Percentiles rank a stretch among this genome's conserved stretches.
Conservation (phyloP, 345 rosid species). For the Salix purpurea region DNA sequence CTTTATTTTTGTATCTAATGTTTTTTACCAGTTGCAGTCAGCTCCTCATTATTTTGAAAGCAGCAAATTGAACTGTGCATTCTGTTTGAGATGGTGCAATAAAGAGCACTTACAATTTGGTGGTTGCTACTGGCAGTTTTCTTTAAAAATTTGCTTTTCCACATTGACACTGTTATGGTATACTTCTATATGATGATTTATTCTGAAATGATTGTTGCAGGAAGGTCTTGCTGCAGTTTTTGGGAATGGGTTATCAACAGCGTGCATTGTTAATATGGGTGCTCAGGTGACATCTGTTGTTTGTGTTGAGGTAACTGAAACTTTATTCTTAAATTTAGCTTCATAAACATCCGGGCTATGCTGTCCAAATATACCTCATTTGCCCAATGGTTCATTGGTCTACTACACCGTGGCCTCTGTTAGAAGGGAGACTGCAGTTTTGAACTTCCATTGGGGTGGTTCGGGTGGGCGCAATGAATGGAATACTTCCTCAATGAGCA, state of each 20-base stretch:
- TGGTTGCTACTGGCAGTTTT: neutral
- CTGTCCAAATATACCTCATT: neutral
- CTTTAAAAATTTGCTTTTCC: neutral
- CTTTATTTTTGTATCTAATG: neutral
- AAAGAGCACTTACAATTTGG: too few species aligned
- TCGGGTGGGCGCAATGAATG: neutral
- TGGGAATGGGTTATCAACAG: conserved; percentile 88
- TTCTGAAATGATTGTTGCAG: conserved; percentile 29
- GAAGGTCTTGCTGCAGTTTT: conserved; percentile 92
- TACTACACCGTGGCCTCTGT: neutral
- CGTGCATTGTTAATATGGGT: conserved; percentile 88
- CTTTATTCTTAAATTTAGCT: neutral
- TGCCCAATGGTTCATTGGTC: neutral
- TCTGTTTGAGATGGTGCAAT: neutral
- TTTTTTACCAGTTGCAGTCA: neutral
- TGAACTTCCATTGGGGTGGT: neutral
- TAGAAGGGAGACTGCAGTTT: neutral
- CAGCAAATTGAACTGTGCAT: neutral
- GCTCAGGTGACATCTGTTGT: conserved; percentile 80
- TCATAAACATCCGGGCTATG: neutral
- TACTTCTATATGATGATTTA: conserved; percentile 4
- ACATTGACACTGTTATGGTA: neutral
- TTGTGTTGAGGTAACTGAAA: conserved; percentile 72
- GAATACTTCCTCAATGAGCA: neutral
- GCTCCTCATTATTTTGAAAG: neutral